These are phyloP conservation scores for Pouteria campechiana DNA, from an alignment of 179 eudicot genomes.

Conservation along the genomic window DNA sequence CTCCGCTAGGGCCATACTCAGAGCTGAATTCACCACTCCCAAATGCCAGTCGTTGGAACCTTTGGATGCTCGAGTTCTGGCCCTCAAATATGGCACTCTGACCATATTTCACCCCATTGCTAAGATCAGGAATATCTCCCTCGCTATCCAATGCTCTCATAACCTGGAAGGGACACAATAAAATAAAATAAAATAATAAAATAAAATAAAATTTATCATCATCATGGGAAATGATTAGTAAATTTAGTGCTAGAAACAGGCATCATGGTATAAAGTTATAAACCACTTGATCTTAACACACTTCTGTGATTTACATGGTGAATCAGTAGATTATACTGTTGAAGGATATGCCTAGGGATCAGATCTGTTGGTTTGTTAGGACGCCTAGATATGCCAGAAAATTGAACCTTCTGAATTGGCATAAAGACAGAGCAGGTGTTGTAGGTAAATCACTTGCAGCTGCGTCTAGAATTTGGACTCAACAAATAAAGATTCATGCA, in stretches of 20 bases:
- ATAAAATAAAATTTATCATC: not conserved
- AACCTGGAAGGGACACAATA: constrained; percentile 27
- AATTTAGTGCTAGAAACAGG: no score
- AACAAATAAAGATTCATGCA: no score
- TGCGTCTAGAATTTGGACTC: no score
- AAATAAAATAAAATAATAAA: not conserved
- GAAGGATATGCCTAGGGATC: not conserved
- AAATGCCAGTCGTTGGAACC: constrained; percentile 78
- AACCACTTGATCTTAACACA: no score
- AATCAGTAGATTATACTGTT: not conserved
- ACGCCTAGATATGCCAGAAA: no score
- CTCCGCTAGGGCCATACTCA: no score
- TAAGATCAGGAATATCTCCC: constrained; percentile 47
- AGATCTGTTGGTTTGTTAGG: no score
- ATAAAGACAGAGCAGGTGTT: no score
- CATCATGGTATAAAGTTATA: no score
- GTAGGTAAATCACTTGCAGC: no score
- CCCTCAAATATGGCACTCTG: constrained; percentile 59
- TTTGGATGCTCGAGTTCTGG: constrained; percentile 68
- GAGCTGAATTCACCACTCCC: constrained; percentile 56
- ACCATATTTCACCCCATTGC: constrained; percentile 81
- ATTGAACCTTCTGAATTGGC: no score
- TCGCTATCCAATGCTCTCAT: constrained; percentile 72
- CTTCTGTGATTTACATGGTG: no score
- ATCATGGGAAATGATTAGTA: not conserved